Evolutionary conservation across 78 protist genomes (phyloP), one percentile per base, ranked within the genome.

Genomic region (Dictyostelium purpureum): DNA sequence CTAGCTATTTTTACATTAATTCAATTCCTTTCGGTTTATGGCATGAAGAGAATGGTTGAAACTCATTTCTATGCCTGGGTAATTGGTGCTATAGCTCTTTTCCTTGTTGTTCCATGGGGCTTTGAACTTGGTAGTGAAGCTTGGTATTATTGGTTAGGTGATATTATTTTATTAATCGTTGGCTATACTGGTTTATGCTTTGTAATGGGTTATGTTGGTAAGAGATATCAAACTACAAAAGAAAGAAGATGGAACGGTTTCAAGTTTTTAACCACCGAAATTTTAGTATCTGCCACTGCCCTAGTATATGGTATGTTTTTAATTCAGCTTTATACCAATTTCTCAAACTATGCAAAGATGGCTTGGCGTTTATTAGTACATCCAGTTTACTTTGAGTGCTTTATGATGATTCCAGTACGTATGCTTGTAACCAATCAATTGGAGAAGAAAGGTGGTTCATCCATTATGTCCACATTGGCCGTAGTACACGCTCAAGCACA

Each of bases 361-460:
- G 92, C 92, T 24, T 85, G 92, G 92, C 80, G 92, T 73, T 65
- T 85, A 9, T 14, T 85, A n/a, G 82, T 85, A 2, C 92, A 85
- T 73, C 82, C 92, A 14, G 77, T 85, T 31, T 85, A 85, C 61
- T 85, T 85, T 61, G 92, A 85, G 47, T 6, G 71, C 5, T 43
- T 70, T 18, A 85, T 85, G 92, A 85, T 85, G 92, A 75, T 85
- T 35, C 92, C 92, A 38, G 92, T 85, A 0, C 80, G 92, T 73
- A 40, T 85, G 31, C 37, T 85, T 10, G 92, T 85, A 5, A 85
- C 92, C 54, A 85, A 73, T 26, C 92, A 85, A 73, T 73, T 85
- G 92, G 92, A 85, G 33, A 61, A 45, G 38, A 65, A 61, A 28
- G 92, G 92, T 45, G 90, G 67, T 19, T 47, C 77, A 31, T 28